These are phyloP conservation scores for Lonicera japonica DNA, from an alignment of 129 eudicot genomes.

Conservation along the genomic window DNA sequence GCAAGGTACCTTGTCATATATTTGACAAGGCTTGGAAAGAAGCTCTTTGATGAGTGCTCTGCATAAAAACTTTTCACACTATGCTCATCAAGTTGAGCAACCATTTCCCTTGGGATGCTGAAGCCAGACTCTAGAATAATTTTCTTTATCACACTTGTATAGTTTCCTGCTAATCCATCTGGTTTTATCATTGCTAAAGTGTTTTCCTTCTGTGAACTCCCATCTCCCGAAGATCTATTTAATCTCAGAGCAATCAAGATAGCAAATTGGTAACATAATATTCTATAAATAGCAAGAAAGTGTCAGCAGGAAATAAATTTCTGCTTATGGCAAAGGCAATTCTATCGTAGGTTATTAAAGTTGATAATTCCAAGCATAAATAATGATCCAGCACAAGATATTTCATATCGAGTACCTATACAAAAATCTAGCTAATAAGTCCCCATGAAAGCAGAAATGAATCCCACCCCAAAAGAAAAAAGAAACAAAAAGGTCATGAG, in stretches of 20 bases:
- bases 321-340: background rate
- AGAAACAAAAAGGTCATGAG: background rate
- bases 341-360: background rate
- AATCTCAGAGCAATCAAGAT: background rate
- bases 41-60: slow-evolving; percentile 68
- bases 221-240: slow-evolving; percentile 38
- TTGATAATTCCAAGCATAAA: background rate
- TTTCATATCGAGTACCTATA: background rate
- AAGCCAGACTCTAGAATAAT: slow-evolving; percentile 63
- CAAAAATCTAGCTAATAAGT: background rate
- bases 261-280: background rate
- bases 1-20: slow-evolving; percentile 68
- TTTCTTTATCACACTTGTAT: slow-evolving; percentile 33
- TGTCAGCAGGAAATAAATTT: background rate
- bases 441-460: background rate
- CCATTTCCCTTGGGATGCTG: slow-evolving; percentile 35
- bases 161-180: slow-evolving; percentile 67
- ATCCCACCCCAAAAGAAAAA: background rate
- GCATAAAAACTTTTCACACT: slow-evolving; percentile 48
- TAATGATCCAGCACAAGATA: background rate
- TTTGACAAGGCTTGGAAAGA: slow-evolving; percentile 60
- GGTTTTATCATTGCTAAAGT: slow-evolving; percentile 89
- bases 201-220: slow-evolving; percentile 32
- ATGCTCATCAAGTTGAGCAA: slow-evolving; percentile 44
- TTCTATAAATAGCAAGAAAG: background rate